Conservation (phyloP, 2,329 filamentous ascomycete genomes). For the Pseudogymnoascus sp. region DNA sequence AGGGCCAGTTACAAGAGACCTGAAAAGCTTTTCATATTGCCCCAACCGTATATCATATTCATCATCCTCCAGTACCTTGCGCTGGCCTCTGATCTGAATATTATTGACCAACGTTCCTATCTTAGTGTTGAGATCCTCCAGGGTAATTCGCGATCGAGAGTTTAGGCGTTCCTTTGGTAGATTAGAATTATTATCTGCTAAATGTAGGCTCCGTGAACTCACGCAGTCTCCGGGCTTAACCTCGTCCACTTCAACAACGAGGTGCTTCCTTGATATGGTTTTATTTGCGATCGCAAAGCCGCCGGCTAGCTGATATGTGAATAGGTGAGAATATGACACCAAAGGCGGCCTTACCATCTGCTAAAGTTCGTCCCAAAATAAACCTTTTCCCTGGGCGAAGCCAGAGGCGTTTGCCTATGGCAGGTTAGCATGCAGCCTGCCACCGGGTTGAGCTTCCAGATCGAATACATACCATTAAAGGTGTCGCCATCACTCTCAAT, state of each 20-base stretch:
- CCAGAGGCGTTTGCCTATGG: slow-evolving; percentile 66
- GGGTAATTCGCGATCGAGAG: slow-evolving; percentile 57
- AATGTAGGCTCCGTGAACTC: slow-evolving; percentile 28
- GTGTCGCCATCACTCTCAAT: slow-evolving; percentile 48
- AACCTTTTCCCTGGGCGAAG: slow-evolving; percentile 78
- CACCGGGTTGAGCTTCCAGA: background rate
- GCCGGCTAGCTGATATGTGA: slow-evolving; percentile 41
- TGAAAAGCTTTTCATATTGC: slow-evolving; percentile 56
- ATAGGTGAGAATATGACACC: background rate
- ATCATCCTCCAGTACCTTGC: slow-evolving; percentile 47
- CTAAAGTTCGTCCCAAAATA: slow-evolving; percentile 72
- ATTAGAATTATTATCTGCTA: slow-evolving; percentile 15
- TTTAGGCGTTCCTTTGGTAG: slow-evolving; percentile 17
- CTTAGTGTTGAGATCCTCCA: slow-evolving; percentile 79
- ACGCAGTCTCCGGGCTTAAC: slow-evolving; percentile 63
- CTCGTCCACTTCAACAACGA: slow-evolving; percentile 64
- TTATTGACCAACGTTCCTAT: slow-evolving; percentile 75
- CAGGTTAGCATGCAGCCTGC: slow-evolving; percentile 17
- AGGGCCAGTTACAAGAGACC: slow-evolving; percentile 32
- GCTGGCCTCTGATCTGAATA: slow-evolving; percentile 57
- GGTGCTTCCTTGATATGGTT: slow-evolving; percentile 81
- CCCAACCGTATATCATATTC: slow-evolving; percentile 66
- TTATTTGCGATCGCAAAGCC: slow-evolving; percentile 67
- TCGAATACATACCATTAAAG: slow-evolving; percentile 37
- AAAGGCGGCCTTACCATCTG: slow-evolving; percentile 45